Conservation (phyloP, 352 stramenopile species). For the Globisporangium paddicum region DNA sequence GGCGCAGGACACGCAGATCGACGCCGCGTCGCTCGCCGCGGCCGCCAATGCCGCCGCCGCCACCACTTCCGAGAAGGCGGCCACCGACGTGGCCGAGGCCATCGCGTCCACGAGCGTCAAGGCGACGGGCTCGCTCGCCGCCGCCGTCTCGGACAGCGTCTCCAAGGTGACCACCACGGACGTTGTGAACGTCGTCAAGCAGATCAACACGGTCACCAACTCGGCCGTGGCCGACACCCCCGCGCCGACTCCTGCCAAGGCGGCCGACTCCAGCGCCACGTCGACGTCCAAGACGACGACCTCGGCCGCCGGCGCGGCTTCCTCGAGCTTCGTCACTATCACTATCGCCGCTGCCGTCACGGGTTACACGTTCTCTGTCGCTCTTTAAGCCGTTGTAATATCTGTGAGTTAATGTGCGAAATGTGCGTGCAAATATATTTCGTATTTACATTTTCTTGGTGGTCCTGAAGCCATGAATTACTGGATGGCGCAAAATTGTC, state of each 20-base stretch:
- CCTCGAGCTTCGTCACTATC: neutral
- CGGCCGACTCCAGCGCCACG: neutral
- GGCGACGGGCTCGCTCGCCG: slow-evolving; percentile 6
- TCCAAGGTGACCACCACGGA: slow-evolving; percentile 14
- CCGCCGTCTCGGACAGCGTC: slow-evolving; percentile 17
- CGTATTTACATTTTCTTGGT: neutral
- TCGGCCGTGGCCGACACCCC: neutral
- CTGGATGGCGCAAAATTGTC: neutral
- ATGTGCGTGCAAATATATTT: slow-evolving; percentile 6
- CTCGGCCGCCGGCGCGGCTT: neutral
- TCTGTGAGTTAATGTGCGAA: neutral
- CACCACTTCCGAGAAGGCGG: slow-evolving; percentile 1
- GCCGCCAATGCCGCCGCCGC: slow-evolving; percentile 11
- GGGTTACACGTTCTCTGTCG: neutral
- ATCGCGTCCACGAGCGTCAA: slow-evolving; percentile 2
- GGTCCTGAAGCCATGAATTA: too few species aligned
- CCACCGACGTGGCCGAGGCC: slow-evolving; percentile 1
- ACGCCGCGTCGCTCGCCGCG: slow-evolving; percentile 10
- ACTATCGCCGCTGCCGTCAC: neutral
- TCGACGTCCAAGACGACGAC: neutral
- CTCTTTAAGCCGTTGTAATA: neutral
- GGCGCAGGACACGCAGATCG: slow-evolving; percentile 2
- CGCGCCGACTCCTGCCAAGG: neutral
- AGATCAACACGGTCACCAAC: slow-evolving; percentile 1
- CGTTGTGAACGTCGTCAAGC: slow-evolving; percentile 10